phyloP scores from a whole-genome alignment of 2,329 filamentous ascomycete genomes.

The Calonectria leucothoes region DNA sequence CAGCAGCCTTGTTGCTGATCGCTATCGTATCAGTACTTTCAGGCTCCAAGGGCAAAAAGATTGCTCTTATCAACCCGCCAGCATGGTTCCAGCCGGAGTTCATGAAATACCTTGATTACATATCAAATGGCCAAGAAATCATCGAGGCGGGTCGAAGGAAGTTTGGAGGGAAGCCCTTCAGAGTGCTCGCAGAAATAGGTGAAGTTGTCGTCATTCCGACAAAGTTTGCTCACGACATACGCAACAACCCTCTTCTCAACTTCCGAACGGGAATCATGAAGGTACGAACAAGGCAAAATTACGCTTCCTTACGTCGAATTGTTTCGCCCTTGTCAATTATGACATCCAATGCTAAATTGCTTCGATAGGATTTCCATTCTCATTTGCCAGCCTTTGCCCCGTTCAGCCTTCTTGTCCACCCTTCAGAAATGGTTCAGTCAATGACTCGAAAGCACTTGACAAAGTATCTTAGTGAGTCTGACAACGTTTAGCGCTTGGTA shows the following conservation, averaged over 20 bases:
- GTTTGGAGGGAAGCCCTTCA: background rate
- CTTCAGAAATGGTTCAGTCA: background rate
- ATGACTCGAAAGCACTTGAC: background rate
- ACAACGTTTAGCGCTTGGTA: too few relatives aligned
- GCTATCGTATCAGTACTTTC: too few relatives aligned
- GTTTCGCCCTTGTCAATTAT: too few relatives aligned
- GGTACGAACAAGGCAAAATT: too few relatives aligned
- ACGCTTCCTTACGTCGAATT: too few relatives aligned
- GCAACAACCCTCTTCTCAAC: background rate
- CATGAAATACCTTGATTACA: background rate
- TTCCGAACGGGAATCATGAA: background rate
- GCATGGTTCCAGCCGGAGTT: background rate
- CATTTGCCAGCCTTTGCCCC: background rate
- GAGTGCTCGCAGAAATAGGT: background rate
- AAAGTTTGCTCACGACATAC: background rate
- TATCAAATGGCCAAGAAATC: background rate
- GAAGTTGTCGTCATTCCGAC: background rate
- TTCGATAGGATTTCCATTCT: background rate
- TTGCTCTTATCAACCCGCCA: background rate
- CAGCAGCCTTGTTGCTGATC: too few relatives aligned
- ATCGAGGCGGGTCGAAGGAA: background rate
- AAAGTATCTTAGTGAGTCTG: background rate
- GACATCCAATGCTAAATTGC: background rate
- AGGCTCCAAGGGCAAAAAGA: too few relatives aligned
- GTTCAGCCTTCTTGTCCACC: background rate